These are phyloP conservation scores for Glomus cerebriforme DNA, from an alignment of 192 early-diverging fungal species.

Conservation along the genomic window DNA sequence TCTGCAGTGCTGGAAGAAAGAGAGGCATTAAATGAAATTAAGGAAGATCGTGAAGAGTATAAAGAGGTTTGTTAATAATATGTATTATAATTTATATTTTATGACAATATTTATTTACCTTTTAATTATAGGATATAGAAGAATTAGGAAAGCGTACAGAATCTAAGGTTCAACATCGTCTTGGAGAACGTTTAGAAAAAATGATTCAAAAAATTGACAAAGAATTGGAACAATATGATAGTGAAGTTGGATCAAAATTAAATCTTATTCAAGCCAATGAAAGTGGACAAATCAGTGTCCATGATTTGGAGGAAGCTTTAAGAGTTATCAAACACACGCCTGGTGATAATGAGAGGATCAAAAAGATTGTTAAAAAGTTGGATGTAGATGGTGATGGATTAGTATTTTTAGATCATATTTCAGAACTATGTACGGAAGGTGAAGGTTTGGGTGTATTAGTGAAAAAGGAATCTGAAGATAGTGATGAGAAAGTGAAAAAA, in stretches of 20 bases:
- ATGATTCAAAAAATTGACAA: constrained; percentile 76
- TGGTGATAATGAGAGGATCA: constrained; percentile 64
- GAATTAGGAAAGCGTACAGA: constrained; percentile 54
- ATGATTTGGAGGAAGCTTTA: constrained; percentile 69
- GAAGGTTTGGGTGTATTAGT: constrained; percentile 65
- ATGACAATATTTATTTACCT: background rate
- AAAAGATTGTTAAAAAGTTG: constrained; percentile 72
- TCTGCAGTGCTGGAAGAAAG: constrained; percentile 64
- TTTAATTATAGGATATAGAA: constrained; percentile 49
- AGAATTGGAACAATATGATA: constrained; percentile 67
- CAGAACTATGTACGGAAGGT: constrained; percentile 59
- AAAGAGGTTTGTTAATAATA: constrained; percentile 44
- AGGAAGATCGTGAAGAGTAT: constrained; percentile 62
- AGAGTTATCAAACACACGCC: constrained; percentile 67
- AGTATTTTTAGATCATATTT: constrained; percentile 63
- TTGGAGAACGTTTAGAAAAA: constrained; percentile 74
- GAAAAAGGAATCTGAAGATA: constrained; percentile 42
- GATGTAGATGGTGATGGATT: constrained; percentile 73
- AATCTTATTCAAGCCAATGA: constrained; percentile 69
- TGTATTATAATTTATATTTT: too few species aligned
- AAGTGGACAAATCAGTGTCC: constrained; percentile 63
- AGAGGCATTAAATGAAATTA: constrained; percentile 62
- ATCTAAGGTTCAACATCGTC: constrained; percentile 55
- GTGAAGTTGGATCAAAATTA: constrained; percentile 63
- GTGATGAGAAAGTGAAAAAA: constrained; percentile 39